Base-by-base conservation (phyloP, 1,284 basidiomycete species). In the Cutaneotrichosporon sp. region DNA sequence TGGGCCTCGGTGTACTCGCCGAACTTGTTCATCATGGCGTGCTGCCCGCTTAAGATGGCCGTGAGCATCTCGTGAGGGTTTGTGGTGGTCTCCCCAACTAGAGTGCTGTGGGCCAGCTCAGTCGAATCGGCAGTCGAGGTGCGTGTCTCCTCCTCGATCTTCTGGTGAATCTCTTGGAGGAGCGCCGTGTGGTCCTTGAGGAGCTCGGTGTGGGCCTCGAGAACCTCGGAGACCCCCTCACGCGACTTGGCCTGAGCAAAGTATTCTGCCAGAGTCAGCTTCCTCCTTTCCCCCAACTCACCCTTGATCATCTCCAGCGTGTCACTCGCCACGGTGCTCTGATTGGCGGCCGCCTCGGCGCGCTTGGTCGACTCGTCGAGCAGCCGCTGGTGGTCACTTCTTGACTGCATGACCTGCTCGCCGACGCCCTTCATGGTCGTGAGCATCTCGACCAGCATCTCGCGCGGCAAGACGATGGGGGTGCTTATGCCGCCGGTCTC, bases 11-110 rank as follows among this genome's bases (percentile, higher is more conserved):
- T 27, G 10, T 50, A 56, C 18, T 61, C 53, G 36, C 42, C 33
- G 31, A 66, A 57, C 46, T 57, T 55, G 58, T 54, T 57, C 59
- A 66, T 59, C 49, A 66, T 56, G 36, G 62, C 59, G 34, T 61
- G 51, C 51, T 66, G 65, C 4, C 59, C 60, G 16, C 54, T 25
- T 16, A 64, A 20, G 13, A 66, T 53, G 0, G 62, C 54, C 2
- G 46, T 50, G 24, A 66, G 52, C 46, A 66, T 59, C 18, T 63
- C 64, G 16, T 56, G 55, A 3, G 51, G n/a, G 27, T 49, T 56
- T 11, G 38, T 53, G 6, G 60, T 27, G 10, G 45, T 22, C n/a
- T 52, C 27, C 4, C 54, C 58, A 4, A 56, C 56, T 1, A 45
- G 46, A 1, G 56, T 61, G 43, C 36, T 24, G 13, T 45, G 38